Conservation (phyloP, 305 asterid species). For the Fraxinus paxiana region DNA sequence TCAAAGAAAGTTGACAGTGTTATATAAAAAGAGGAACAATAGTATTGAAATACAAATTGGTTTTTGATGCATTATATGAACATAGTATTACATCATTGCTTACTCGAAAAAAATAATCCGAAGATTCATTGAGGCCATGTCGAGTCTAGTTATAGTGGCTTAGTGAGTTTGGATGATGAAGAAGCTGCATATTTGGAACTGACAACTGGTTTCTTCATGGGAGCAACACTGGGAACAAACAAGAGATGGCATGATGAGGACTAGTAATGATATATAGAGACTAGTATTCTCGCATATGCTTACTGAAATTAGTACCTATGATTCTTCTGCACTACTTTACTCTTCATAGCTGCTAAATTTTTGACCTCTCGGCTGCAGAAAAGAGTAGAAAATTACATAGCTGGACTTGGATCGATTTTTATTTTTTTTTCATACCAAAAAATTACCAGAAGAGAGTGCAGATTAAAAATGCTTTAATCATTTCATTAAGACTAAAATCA, state of each 20-base stretch:
- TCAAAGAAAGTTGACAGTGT: neutral
- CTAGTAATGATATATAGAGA: neutral
- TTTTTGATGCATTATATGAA: neutral
- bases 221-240: conserved; percentile 32
- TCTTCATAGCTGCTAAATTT: conserved; percentile 66
- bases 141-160: conserved; percentile 33
- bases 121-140: neutral
- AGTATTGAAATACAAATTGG: neutral
- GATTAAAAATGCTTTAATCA: neutral
- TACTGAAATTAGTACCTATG: conserved; percentile 37
- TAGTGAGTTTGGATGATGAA: conserved; percentile 39
- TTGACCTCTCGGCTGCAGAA: conserved; percentile 68
- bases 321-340: conserved; percentile 44
- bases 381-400: conserved; percentile 9
- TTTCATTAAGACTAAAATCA: conserved; percentile 1
- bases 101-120: conserved; percentile 14
- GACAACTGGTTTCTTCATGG: conserved; percentile 35
- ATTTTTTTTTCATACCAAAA: neutral
- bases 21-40: neutral
- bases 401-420: neutral
- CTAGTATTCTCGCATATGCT: neutral
- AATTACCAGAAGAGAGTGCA: neutral
- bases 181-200: conserved; percentile 38
- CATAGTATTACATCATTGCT: conserved; percentile 14
- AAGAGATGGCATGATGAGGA: conserved; percentile 13